These are phyloP conservation scores for Leptographium lundbergii DNA, from an alignment of 2,329 filamentous ascomycete genomes.

Conservation along the genomic window DNA sequence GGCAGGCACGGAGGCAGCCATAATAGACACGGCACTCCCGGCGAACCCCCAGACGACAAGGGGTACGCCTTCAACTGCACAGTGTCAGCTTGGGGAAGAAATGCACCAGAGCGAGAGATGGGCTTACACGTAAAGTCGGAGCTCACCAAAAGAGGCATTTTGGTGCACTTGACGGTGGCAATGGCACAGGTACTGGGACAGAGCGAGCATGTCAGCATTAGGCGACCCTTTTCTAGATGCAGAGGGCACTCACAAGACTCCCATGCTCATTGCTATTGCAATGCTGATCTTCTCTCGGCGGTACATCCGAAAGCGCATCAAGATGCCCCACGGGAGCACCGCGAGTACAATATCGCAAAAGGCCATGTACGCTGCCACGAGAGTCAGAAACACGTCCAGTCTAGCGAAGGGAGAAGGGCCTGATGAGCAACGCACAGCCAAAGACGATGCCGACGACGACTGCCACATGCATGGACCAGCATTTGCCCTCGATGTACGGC, in stretches of 20 bases:
- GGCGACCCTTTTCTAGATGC: neutral
- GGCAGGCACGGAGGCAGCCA: conserved; percentile 19
- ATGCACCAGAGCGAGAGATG: neutral
- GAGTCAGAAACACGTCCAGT: neutral
- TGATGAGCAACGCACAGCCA: conserved; percentile 6
- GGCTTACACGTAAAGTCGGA: conserved; percentile 10
- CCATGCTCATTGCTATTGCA: conserved; percentile 20
- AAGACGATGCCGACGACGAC: conserved; percentile 14
- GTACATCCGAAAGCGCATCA: conserved; percentile 17
- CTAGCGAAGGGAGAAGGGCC: neutral
- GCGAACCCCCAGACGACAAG: conserved; percentile 16
- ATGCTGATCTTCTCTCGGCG: conserved; percentile 18
- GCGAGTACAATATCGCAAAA: conserved; percentile 16
- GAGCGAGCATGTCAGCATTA: neutral
- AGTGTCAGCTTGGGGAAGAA: neutral
- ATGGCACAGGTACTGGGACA: conserved; percentile 13
- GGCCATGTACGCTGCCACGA: conserved; percentile 13
- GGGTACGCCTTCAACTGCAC: conserved; percentile 1
- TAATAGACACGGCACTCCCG: conserved; percentile 19
- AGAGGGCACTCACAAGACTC: conserved; percentile 14
- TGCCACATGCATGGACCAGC: conserved; percentile 14
- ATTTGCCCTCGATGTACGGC: conserved; percentile 12
- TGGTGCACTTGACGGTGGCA: conserved; percentile 15
- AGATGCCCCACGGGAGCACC: conserved; percentile 17
- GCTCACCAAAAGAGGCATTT: conserved; percentile 9